These are phyloP conservation scores for Diaporthe humulicola DNA, from an alignment of 2,329 filamentous ascomycete genomes.

Conservation along the genomic window DNA sequence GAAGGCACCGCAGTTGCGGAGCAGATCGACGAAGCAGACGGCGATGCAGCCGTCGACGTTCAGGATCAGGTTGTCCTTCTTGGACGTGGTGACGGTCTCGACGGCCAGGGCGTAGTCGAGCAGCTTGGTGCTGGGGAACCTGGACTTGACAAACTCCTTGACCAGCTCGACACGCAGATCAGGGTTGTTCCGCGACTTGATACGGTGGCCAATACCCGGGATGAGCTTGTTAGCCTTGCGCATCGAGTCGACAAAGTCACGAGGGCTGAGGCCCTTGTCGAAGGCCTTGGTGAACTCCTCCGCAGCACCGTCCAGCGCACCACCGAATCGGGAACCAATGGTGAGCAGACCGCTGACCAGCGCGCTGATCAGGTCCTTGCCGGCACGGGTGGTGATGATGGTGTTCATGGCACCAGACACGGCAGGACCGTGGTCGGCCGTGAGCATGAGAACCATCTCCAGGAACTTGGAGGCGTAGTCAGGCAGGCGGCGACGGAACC, in stretches of 20 bases:
- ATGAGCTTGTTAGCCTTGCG: constrained; percentile 99
- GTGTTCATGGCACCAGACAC: constrained; percentile 99
- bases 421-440: constrained; percentile 97
- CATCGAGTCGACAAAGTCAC: constrained; percentile 99
- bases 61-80: constrained; percentile 99
- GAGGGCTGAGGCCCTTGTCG: constrained; percentile 97
- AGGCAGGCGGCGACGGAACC: constrained; percentile 98
- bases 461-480: constrained; percentile 98
- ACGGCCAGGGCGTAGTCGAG: constrained; percentile 99
- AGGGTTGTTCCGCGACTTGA: constrained; percentile 99
- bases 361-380: constrained; percentile 97
- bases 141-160: constrained; percentile 97
- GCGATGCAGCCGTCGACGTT: constrained; percentile 99
- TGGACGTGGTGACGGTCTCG: constrained; percentile 97
- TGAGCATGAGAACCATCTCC: constrained; percentile 99
- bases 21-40: constrained; percentile 97
- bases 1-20: constrained; percentile 98
- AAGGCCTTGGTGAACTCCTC: constrained; percentile 99
- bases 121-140: constrained; percentile 98
- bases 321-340: constrained; percentile 98
- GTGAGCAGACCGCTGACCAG: constrained; percentile 97
- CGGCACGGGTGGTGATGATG: constrained; percentile 99
- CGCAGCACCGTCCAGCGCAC: constrained; percentile 96
- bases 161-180: constrained; percentile 99
- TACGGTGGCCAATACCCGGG: constrained; percentile 97